Base-by-base conservation (phyloP, 495 filamentous ascomycete genomes). In the Xylaria cubensis region DNA sequence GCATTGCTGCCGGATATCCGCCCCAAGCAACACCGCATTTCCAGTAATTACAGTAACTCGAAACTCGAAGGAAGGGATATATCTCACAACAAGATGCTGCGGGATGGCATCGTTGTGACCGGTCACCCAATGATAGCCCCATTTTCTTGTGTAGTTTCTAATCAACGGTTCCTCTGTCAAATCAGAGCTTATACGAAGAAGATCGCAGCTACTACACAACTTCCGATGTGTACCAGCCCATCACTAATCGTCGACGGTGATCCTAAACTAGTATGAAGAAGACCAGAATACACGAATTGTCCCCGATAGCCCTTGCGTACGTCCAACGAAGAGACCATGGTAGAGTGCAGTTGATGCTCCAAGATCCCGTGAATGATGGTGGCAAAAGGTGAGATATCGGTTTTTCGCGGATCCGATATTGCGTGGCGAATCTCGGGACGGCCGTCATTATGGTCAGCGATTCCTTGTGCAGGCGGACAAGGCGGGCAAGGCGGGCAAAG, bases 1-100 rank as follows among this genome's bases (percentile, higher is more conserved):
- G 72, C 29, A 77, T 79, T 41, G 56, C 74, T 53, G 62, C 77
- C 56, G 79, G 79, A 72, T 81, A 80, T 41, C 73, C 71, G 21
- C 75, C 79, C 26, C 74, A 76, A 41, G 74, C 75, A 64, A 48
- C 74, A 53, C 67, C 74, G 48, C 63, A 65, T 29, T 77, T 75
- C 70, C 69, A 67, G 7, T 32, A 71, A 71, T 73, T 7, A 26
- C 36, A 56, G 4, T 24, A 70, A 73, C 62, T 41, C 19, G 17
- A 42, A 19, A 39, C 29, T 29, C 1, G 32, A 32, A 34, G 61
- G 44, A 58, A 51, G 36, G 42, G 24, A 34, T 12, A 64, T 9
- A 12, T 53, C 26, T 26, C 1, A 24, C 8, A 29, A 32, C 12
- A 34, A 44, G 21, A 36, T 64, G 34, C 12, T 44, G 8, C 9